Evolutionary conservation across 2,329 filamentous ascomycete genomes (phyloP).

Genomic region (Coniochaeta sp.): DNA sequence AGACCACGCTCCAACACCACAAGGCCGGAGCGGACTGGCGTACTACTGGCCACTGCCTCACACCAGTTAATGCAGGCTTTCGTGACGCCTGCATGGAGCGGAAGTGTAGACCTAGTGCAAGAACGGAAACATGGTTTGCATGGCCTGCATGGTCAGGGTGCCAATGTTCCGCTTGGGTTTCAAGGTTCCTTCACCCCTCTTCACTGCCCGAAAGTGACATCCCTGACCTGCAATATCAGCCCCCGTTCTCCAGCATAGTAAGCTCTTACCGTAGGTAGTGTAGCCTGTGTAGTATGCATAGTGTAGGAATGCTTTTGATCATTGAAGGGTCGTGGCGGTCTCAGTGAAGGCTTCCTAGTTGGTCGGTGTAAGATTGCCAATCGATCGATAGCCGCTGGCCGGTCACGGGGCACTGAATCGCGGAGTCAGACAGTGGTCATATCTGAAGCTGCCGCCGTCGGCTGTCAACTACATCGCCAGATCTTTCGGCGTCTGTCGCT

Average conservation of each 20-base stretch:
- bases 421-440: background rate
- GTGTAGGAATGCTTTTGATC: background rate
- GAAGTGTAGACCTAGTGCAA: slow-evolving; percentile 1
- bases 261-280: too few relatives aligned
- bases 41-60: slow-evolving; percentile 11
- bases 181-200: background rate
- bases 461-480: background rate
- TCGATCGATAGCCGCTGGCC: background rate
- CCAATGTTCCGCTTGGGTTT: background rate
- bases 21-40: slow-evolving; percentile 12
- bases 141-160: slow-evolving; percentile 4
- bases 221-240: background rate
- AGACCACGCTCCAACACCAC: slow-evolving; percentile 10
- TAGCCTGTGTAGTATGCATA: too few relatives aligned
- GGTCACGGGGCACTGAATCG: background rate
- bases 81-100: too few relatives aligned
- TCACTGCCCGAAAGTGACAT: background rate
- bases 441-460: background rate
- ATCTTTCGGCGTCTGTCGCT: background rate
- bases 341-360: background rate
- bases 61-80: slow-evolving; percentile 14
- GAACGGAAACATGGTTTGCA: background rate
- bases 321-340: background rate
- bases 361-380: background rate
- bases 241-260: background rate